Base-by-base conservation (phyloP, 2,329 filamentous ascomycete species). In the Ophiostoma tasmaniense region DNA sequence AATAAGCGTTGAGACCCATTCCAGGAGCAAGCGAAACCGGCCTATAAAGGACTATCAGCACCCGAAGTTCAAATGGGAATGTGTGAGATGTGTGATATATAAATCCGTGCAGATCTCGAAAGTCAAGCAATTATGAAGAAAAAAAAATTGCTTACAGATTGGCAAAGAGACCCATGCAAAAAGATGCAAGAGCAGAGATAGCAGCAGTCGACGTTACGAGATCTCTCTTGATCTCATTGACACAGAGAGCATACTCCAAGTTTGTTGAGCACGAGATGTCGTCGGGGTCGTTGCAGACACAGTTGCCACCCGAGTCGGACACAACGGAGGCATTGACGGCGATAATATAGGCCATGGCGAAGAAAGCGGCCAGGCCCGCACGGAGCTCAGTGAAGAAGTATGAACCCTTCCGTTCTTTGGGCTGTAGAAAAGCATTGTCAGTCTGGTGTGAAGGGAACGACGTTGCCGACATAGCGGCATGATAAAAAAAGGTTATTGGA, bases 301-400 rank as follows among this genome's bases (percentile, higher is more conserved):
- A 96, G 55, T 89, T 92, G 8, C 90, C 92, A 45, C 92, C 92
- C 5, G 88, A 89, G 71, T 92, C 86, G 5, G 89, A 86, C 13
- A 93, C 84, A 64, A 96, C 89, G 30, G 86, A 86, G 11, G 88
- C 83, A 74, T 89, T 89, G 72, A 89, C 88, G 7, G 89, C 89
- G 75, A 95, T 93, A 74, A 95, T 94, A 78, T 93, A 94, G 17
- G 90, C 89, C 91, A 93, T 92, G 2, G 89, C 90, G 68, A 89
- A 88, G 75, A 91, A 91, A 2, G 91, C 95, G 1, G 92, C 92
- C 68, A 94, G 77, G 1, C 91, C 92, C 35, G 91, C 92, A 35
- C 91, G 88, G 69, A 95, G 80, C 77, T 95, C 92, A 25, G 87
- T 90, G 72, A 91, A 87, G 77, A 94, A 93, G 70, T 84, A 84